Evolutionary conservation across 1,284 basidiomycete species (phyloP).

Genomic region (Papiliotrema terrestris): DNA sequence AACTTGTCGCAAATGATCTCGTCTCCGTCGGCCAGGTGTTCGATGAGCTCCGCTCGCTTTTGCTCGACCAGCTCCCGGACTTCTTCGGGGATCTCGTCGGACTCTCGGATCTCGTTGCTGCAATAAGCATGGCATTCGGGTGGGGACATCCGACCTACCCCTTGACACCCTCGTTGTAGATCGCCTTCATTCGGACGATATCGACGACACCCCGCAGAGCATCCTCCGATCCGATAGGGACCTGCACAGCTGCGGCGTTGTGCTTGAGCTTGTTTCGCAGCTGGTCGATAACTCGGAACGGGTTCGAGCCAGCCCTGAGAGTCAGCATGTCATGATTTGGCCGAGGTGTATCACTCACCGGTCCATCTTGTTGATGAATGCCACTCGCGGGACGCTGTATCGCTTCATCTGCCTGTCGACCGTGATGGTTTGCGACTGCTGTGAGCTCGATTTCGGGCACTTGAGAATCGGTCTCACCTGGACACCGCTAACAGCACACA

Average conservation of each 20-base stretch:
- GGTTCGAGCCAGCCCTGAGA: slow-evolving; percentile 86
- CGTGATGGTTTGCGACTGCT: slow-evolving; percentile 79
- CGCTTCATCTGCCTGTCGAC: slow-evolving; percentile 98
- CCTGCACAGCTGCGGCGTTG: slow-evolving; percentile 89
- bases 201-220: slow-evolving; percentile 88
- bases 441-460: background rate
- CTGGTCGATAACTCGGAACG: slow-evolving; percentile 90
- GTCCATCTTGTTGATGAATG: slow-evolving; percentile 99
- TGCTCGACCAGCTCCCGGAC: slow-evolving; percentile 68
- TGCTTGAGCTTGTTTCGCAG: slow-evolving; percentile 89
- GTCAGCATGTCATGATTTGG: slow-evolving; percentile 4
- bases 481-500: slow-evolving; percentile 96
- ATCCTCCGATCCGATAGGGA: slow-evolving; percentile 91
- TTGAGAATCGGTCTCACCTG: slow-evolving; percentile 56
- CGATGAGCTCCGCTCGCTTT: slow-evolving; percentile 88
- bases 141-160: slow-evolving; percentile 58
- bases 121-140: background rate
- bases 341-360: slow-evolving; percentile 52
- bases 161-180: slow-evolving; percentile 93
- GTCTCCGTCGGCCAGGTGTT: slow-evolving; percentile 93
- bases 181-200: slow-evolving; percentile 88
- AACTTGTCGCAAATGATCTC: slow-evolving; percentile 90
- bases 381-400: slow-evolving; percentile 91
- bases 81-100: slow-evolving; percentile 80
- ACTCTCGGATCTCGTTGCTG: slow-evolving; percentile 75